Conservation (phyloP, 2,329 filamentous ascomycete species). For the Cladophialophora carrionii region DNA sequence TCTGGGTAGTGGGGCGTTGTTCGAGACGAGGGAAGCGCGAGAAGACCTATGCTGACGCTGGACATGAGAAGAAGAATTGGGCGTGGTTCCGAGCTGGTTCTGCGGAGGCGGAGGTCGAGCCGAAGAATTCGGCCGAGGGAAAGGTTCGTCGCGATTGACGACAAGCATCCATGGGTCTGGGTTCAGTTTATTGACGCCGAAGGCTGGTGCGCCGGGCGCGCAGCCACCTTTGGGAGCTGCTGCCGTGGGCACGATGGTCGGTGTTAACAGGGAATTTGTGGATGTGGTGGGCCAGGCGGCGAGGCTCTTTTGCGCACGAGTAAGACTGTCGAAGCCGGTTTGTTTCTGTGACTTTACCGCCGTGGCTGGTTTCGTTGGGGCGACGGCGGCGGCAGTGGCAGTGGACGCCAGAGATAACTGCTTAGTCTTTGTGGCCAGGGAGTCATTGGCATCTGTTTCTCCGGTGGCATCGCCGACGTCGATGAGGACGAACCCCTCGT, state of each 20-base stretch:
- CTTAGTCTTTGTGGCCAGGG: neutral
- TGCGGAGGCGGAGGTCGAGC: too few species aligned
- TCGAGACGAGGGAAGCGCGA: too few species aligned
- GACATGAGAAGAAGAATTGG: neutral
- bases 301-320: constrained; percentile 3
- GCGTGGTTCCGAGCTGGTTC: neutral
- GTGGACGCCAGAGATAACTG: neutral
- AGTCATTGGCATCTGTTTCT: neutral
- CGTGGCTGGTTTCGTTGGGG: neutral
- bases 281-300: constrained; percentile 2
- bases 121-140: neutral
- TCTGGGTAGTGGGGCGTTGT: neutral
- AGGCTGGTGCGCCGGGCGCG: neutral
- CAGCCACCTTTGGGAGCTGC: neutral
- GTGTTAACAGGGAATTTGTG: neutral
- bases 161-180: constrained; percentile 17
- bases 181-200: neutral
- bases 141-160: neutral
- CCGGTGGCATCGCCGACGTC: neutral
- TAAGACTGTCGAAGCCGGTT: constrained; percentile 15
- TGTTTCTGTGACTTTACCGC: neutral
- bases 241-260: neutral
- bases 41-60: neutral
- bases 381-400: neutral
- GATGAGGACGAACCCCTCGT: constrained; percentile 10